Conservation (phyloP, 345 rosid genomes). For the Euclidium syriacum region DNA sequence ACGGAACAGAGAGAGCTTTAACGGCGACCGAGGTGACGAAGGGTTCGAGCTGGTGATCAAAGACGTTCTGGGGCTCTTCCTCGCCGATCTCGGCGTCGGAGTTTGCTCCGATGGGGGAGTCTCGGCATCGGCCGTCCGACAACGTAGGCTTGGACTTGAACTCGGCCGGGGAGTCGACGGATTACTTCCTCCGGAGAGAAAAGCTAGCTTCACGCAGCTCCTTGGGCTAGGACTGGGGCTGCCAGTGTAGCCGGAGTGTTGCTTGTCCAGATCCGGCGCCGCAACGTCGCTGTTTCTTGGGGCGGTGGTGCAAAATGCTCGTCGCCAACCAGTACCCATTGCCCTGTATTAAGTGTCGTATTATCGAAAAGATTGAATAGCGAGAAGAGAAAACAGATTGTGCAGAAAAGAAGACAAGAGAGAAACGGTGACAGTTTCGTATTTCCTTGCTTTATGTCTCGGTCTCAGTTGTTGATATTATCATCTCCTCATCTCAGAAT, state of each 20-base stretch:
- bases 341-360: neutral
- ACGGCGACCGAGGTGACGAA: constrained; percentile 74
- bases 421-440: constrained; percentile 21
- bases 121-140: constrained; percentile 35
- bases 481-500: constrained; percentile 8
- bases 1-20: constrained; percentile 68
- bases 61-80: constrained; percentile 22
- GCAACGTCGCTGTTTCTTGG: constrained; percentile 50
- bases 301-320: constrained; percentile 85
- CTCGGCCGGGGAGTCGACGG: constrained; percentile 56
- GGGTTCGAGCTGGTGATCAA: constrained; percentile 38
- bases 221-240: constrained; percentile 46
- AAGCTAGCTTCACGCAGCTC: constrained; percentile 48
- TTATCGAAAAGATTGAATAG: neutral
- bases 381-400: neutral
- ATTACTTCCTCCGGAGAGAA: constrained; percentile 56
- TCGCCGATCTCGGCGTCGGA: constrained; percentile 27
- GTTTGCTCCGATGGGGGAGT: constrained; percentile 27
- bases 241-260: constrained; percentile 18
- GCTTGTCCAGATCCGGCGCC: constrained; percentile 35
- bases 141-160: constrained; percentile 46
- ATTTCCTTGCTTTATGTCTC: neutral
- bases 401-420: constrained; percentile 22
- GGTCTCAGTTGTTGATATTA: constrained; percentile 1
- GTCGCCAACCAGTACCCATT: constrained; percentile 97